Evolutionary conservation across 768 basidiomycete genomes (phyloP), one percentile per base, ranked within the genome.

Genomic region (Dioszegia crocea): DNA sequence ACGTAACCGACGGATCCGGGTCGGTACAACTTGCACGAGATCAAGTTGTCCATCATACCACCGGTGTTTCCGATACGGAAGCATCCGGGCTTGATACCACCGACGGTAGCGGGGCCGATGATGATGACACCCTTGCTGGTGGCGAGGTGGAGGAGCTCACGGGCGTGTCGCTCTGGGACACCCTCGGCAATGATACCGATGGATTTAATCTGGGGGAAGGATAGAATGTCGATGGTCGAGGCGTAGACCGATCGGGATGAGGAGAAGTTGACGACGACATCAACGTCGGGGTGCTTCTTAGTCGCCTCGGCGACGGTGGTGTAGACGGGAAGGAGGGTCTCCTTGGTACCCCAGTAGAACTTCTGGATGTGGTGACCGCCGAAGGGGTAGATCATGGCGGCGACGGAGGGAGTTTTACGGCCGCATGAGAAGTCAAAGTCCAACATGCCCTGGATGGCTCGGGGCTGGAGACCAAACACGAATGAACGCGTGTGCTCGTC

Each of bases 31-130:
- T 97, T 99, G 63, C 91, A 94, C 6, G 93, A 82, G 75, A 97
- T 96, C 81, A 98, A 93, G 83, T 98, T 99, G 83, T 99, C 94
- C 93, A 97, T 96, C 94, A 98, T 98, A 74, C 90, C 94, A 82
- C 94, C 94, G 60, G 90, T 92, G 84, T 99, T 99, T 73, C 94
- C 94, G 71, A 98, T 98, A 79, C 93, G 85, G 89, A 97, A 98
- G 82, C 94, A 97, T 41, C 94, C 94, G 58, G 94, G 93, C 83
- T 99, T 99, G 83, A 99, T 96, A 73, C 94, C 94, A 80, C 94
- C 94, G 55, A 98, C 94, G 49, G 94, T 99, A 24, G 96, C 96
- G 59, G 96, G 96, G 36, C 96, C 94, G 56, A 88, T 86, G 80
- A 98, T 93, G 75, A 93, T 83, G 56, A 98, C 91, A 38, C 83